These are phyloP conservation scores for Spergularia bocconei DNA, from an alignment of 148 eudicot species.

Conservation along the genomic window DNA sequence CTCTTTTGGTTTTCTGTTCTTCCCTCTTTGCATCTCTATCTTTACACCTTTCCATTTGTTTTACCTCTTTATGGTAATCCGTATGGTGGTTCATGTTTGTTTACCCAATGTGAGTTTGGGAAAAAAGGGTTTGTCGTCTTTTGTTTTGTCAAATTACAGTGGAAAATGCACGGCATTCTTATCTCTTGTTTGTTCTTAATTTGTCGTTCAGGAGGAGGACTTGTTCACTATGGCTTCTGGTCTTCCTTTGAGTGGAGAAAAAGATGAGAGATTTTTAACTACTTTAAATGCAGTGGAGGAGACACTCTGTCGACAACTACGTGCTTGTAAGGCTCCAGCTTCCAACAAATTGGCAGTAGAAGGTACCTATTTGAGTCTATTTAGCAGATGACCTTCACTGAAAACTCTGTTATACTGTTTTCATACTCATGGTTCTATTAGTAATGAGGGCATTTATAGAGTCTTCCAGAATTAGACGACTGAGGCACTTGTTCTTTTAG, in stretches of 20 bases:
- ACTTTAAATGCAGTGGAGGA: constrained; percentile 86
- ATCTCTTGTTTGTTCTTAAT: constrained; percentile 5
- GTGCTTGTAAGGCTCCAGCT: constrained; percentile 76
- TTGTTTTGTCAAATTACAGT: neutral
- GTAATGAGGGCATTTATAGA: neutral
- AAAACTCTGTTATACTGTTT: neutral
- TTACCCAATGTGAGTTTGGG: neutral
- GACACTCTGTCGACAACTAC: constrained; percentile 82
- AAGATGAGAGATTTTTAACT: constrained; percentile 83
- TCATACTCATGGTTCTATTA: neutral
- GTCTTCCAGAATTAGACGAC: no score
- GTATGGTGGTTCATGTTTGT: neutral
- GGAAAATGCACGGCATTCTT: constrained; percentile 3
- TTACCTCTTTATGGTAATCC: neutral
- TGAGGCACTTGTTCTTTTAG: neutral
- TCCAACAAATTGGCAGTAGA: constrained; percentile 62
- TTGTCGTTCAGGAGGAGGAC: constrained; percentile 79
- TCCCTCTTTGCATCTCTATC: neutral
- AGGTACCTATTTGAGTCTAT: constrained; percentile 42
- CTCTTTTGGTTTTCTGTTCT: neutral
- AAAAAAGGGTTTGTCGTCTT: neutral
- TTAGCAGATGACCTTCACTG: neutral
- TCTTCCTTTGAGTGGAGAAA: constrained; percentile 77
- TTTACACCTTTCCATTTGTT: neutral
- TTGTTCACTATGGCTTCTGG: constrained; percentile 83